Base-by-base conservation (phyloP, 2,329 filamentous ascomycete genomes). In the Davidsoniella australis region DNA sequence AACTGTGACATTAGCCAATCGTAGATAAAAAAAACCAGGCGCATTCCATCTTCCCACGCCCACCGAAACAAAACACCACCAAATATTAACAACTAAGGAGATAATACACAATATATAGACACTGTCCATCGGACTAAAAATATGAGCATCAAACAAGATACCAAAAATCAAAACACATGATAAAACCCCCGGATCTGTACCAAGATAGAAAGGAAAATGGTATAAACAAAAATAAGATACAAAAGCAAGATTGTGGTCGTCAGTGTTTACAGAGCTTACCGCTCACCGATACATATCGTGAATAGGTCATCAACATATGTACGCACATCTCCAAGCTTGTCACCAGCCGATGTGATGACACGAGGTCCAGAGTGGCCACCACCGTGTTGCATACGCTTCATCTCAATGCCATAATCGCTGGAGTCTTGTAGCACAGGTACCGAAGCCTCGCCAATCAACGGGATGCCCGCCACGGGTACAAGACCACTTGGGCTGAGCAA, bases 281-380 rank as follows among this genome's bases (percentile, higher is more conserved):
- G 49, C 40, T 51, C 29, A 24, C 45, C 45, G 29, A 51, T 39
- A 46, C 45, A 51, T 37, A 51, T 51, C 5, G 45, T 41, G 20
- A 51, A 68, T 36, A 70, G 55, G 53, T 69, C 66, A 51, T 70
- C 68, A 23, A 70, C 67, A 57, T 68, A 70, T 2, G 66, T 70
- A 51, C 48, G 58, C 53, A 46, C 55, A 33, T 64, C 62, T 5
- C 57, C 61, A 23, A 56, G 56, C 41, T 61, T 62, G 54, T 66
- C 63, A 24, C 61, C 62, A 55, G 38, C 38, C 18, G 47, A 50
- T n/a, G 47, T 43, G 17, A 52, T 43, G 18, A 46, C 39, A 24
- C 43, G 51, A 14, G 61, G 60, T 1, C 63, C 59, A 8, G 59
- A 58, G 41, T 59, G 58, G 5, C 56, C 52, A 5, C 52, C 47